Evolutionary conservation across 1,284 basidiomycete genomes (phyloP), one percentile per base, ranked within the genome.

Genomic region (Singerocomus inundabilis): DNA sequence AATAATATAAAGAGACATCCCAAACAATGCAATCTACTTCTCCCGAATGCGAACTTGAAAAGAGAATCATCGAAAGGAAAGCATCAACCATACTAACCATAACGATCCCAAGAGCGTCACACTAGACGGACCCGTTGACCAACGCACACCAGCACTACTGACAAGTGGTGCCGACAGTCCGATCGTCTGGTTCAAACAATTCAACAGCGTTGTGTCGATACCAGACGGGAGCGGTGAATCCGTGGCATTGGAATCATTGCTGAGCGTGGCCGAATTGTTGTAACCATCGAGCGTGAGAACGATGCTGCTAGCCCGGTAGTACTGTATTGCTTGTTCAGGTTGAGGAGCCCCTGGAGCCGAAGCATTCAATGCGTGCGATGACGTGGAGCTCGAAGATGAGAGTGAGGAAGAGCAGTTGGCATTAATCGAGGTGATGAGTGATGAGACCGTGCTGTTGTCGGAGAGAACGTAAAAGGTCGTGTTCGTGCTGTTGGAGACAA

Each of bases 361-460:
- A 1, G 37, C 30, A 18, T 64, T 59, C 51, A 54, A 69, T 13
- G 45, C 26, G 12, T 58, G 53, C 1, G 63, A 54, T 3, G 54
- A 56, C 5, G 32, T 55, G 12, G 66, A 63, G 46, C 56, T 57
- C 4, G 58, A 61, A 4, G 57, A 43, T 0, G 57, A 52, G 9
- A 68, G 53, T 6, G 57, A 60, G 15, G 70, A 69, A 4, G 74
- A 69, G 59, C 84, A 85, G 41, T 77, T 78, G 7, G 64, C 53
- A 7, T 61, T 46, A 47, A 85, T 72, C 18, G 76, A 74, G 1
- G 56, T 32, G 36, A 82, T 73, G 41, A 86, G 75, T 0, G 77
- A 71, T 1, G 61, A 51, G 13, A 81, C 70, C 0, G 83, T 85
- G 34, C 70, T 65, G 53, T 81, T 82, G 57, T 86, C 84, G 0